Conservation (phyloP, 805 yeast genomes). For the Wickerhamomyces canadensis region DNA sequence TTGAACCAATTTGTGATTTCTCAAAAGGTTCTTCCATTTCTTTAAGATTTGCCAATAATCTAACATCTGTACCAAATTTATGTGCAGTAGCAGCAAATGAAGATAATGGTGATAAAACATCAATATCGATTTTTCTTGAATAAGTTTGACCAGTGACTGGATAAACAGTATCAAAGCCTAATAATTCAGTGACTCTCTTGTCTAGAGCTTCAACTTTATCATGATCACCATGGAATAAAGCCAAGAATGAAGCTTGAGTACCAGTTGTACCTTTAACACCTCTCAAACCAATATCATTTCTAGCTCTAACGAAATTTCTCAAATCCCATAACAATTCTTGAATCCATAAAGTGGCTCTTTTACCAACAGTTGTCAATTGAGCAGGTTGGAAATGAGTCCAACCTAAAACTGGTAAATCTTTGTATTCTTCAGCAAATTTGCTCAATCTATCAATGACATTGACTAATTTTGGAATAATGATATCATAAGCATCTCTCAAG, state of each 20-base stretch:
- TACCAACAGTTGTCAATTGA: conserved; percentile 96
- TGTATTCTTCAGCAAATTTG: conserved; percentile 83
- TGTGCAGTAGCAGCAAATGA: conserved; percentile 95
- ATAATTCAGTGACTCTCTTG: conserved; percentile 83
- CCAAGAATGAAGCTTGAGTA: conserved; percentile 94
- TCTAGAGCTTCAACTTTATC: conserved; percentile 93
- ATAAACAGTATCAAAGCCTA: conserved; percentile 92
- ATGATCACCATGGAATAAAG: conserved; percentile 94
- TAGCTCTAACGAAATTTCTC: conserved; percentile 91
- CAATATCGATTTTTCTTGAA: conserved; percentile 96
- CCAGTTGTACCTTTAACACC: conserved; percentile 99
- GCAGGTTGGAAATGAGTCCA: conserved; percentile 99
- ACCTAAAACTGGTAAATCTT: conserved; percentile 94
- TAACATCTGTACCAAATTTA: conserved; percentile 95
- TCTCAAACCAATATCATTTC: conserved; percentile 92
- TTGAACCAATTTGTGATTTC: conserved; percentile 95
- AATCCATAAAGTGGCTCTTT: conserved; percentile 95
- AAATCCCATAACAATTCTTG: conserved; percentile 98
- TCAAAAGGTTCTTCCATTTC: conserved; percentile 98
- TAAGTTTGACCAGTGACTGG: conserved; percentile 99
- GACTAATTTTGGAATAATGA: conserved; percentile 89
- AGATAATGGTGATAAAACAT: conserved; percentile 85
- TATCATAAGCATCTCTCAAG: conserved; percentile 91
- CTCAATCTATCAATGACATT: conserved; percentile 90
- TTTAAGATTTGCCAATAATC: conserved; percentile 92